Evolutionary conservation across 306 rosid genomes (phyloP), one percentile per base, ranked within the genome.

Genomic region (Vigna mungo): DNA sequence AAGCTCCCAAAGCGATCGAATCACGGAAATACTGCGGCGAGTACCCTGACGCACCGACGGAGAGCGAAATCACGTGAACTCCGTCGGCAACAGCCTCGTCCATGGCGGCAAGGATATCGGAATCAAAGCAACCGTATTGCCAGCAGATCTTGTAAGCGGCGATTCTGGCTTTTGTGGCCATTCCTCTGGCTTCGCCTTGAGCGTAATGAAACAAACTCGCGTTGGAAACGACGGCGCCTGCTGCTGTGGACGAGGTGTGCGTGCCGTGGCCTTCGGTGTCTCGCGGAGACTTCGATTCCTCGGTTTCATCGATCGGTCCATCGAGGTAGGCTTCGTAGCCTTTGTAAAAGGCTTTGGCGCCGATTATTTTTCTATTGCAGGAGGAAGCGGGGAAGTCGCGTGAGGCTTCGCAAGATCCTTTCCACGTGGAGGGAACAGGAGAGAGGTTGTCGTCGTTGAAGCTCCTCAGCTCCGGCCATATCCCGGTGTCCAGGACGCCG

Each of bases 21-120:
- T 95, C 98, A 13, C 60, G 75, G 30, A 71, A 78, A 21, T 89
- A 95, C 0, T 80, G 80, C 0, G 96, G 91, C 1, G 96, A 87
- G 1, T 75, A 79, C 0, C 97, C 91, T 0, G 4, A 25, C 3
- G 97, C 71, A 5, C 98, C 97, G n/a, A 95, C 97, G 1, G 98
- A 95, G 25, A 95, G 93, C 0, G 96, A 95, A 23, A 95, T 92
- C 2, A 95, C 49, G 63, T 92, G 86, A 15, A 92, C 96, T 0
- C 96, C 97, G 58, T 95, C 96, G 4, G 88, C 56, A 20, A 95
- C 85, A 4, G 98, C 98, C 70, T 90, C 90, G 78, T 95, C 96
- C 93, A 95, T 88, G 17, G 98, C 97, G 25, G 97, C 98, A n/a
- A 90, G 89, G 16, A 95, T 95, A 44, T 95, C 96, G 3, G 96